phyloP scores from a whole-genome alignment of 768 basidiomycete genomes.

The Tremella yokohamensis region DNA sequence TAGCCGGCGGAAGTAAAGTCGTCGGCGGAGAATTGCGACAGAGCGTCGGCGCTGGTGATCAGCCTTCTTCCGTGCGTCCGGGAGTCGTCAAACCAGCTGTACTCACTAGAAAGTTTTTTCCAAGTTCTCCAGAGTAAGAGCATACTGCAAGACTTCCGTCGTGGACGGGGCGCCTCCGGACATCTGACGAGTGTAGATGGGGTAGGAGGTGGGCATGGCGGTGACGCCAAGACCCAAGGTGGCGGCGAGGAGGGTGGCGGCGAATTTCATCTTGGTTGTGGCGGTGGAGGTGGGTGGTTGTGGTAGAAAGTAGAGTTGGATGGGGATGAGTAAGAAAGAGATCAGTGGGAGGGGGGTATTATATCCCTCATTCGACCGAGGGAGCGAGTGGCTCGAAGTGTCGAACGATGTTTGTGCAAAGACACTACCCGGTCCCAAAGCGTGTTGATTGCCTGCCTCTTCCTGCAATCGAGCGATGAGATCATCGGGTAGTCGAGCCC shows the following conservation, averaged over 20 bases:
- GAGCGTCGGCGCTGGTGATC: slow-evolving; percentile 38
- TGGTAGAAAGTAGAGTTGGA: no score
- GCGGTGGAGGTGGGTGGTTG: not conserved
- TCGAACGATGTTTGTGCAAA: no score
- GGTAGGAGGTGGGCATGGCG: slow-evolving; percentile 12
- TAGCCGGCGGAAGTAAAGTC: slow-evolving; percentile 56
- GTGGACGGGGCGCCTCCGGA: not conserved
- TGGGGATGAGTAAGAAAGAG: no score
- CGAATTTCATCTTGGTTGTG: slow-evolving; percentile 5
- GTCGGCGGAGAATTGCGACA: slow-evolving; percentile 56
- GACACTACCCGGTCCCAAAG: no score
- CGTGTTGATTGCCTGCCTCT: no score
- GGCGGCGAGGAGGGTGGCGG: slow-evolving; percentile 8
- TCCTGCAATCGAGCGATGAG: no score
- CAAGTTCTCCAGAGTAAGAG: slow-evolving; percentile 46
- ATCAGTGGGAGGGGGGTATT: no score
- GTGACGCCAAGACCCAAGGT: not conserved
- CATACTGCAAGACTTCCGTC: slow-evolving; percentile 42
- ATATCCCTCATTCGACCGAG: no score
- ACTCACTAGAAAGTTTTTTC: slow-evolving; percentile 46
- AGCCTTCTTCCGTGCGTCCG: not conserved
- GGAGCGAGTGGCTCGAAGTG: no score
- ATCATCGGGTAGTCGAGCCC: no score
- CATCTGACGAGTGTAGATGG: slow-evolving; percentile 10
- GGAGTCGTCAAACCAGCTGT: not conserved